Conservation (phyloP, 176 grass and related monocot species). For the Alopecurus myosuroides region DNA sequence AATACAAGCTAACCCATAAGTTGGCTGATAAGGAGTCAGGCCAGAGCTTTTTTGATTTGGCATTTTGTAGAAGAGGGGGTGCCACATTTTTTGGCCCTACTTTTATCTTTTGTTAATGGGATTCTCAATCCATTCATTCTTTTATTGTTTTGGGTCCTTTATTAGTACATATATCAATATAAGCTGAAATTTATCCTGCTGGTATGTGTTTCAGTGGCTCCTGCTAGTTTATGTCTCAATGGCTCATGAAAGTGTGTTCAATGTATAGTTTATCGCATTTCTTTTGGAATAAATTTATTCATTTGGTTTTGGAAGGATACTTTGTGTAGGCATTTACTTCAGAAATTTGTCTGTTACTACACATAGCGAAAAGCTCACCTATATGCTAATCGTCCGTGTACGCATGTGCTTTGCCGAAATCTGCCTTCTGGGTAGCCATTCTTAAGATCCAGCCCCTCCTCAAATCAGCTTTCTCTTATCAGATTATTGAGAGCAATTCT, state of each 20-base stretch:
- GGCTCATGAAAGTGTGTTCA: not conserved
- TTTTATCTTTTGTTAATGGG: constrained; percentile 4
- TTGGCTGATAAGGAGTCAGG: constrained; percentile 36
- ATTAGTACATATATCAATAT: constrained; percentile 30
- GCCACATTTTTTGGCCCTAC: not conserved
- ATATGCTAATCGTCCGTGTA: too few species aligned
- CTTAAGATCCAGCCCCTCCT: too few species aligned
- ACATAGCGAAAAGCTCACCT: too few species aligned
- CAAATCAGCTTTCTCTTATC: too few species aligned
- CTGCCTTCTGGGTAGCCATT: too few species aligned
- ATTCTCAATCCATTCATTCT: constrained; percentile 30
- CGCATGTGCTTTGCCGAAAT: too few species aligned
- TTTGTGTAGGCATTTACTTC: not conserved
- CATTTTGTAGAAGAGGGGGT: constrained; percentile 29
- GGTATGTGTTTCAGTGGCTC: not conserved
- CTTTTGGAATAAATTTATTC: too few species aligned
- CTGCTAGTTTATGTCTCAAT: not conserved
- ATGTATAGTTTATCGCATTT: not conserved
- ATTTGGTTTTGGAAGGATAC: not conserved
- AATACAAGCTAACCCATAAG: constrained; percentile 67
- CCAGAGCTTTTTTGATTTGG: constrained; percentile 57
- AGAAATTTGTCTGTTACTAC: not conserved
- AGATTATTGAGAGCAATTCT: too few species aligned
- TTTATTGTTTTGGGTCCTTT: constrained; percentile 38
- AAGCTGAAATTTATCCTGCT: not conserved